Base-by-base conservation (phyloP, 2,329 filamentous ascomycete species). In the Aspergillus transmontanensis region DNA sequence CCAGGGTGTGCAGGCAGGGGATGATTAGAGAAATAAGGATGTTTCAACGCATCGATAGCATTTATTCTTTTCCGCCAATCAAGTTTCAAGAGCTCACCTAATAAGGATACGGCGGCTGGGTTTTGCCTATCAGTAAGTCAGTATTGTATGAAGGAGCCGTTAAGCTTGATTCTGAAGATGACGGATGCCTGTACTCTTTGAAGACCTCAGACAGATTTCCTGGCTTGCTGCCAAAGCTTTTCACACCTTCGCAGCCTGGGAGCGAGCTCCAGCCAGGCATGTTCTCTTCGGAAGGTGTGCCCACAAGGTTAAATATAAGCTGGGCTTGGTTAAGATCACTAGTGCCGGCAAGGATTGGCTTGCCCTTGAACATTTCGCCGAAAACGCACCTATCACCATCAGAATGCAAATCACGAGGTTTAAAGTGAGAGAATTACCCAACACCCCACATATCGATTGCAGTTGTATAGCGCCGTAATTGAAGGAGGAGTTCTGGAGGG, bases 361-460 rank as follows among this genome's bases (percentile, higher is more conserved):
- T 96, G 43, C 93, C 90, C 71, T 93, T 88, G 68, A 97, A 90
- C 94, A 99, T 99, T 76, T 99, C 95, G 58, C 93, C 95, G 79
- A 99, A 97, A 2, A 99, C 93, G 75, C 95, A 99, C n/a, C 91
- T 93, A 39, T 36, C 62, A 77, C 62, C 72, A 70, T 71, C 58
- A 75, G 66, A 60, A 54, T 32, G 14, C 19, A 45, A 48, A 58
- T 41, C n/a, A 65, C 9, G 7, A 55, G 51, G 6, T n/a, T 11
- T 16, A 57, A 11, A 60, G 30, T 11, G 19, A 58, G 23, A 58
- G 58, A 76, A 88, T 82, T 83, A 94, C 91, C 94, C 95, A 69
- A 97, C 94, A 71, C 95, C 95, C 95, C 95, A 99, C 80, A 99
- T 88, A 78, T 99, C 95, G 72, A 99, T 97, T 11, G 95, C 94